Conservation (phyloP, 1,139 yeast genomes). For the Kurtzmaniella quercitrusa region DNA sequence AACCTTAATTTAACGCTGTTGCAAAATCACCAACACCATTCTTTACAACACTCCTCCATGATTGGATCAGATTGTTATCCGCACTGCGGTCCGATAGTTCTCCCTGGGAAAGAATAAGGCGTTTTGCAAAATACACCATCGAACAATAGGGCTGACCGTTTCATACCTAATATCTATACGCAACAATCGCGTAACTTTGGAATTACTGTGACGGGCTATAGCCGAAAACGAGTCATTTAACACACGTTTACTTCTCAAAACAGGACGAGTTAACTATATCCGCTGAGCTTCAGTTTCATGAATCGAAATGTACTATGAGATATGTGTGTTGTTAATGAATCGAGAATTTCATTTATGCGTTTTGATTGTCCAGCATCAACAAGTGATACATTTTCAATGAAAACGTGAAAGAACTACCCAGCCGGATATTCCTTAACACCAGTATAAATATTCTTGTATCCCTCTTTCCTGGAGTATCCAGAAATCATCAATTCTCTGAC, state of each 20-base stretch:
- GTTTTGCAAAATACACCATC: neutral
- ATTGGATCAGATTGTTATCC: no score
- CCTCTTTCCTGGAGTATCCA: no score
- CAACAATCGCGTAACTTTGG: no score
- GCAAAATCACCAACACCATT: neutral
- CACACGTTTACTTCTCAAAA: no score
- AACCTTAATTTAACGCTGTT: neutral
- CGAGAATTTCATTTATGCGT: neutral
- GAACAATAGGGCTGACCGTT: neutral
- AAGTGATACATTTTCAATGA: neutral
- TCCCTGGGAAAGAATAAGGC: no score
- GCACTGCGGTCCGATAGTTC: no score
- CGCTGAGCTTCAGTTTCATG: neutral
- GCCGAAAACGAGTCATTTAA: no score
- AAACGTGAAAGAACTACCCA: neutral
- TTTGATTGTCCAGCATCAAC: neutral
- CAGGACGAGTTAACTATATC: neutral
- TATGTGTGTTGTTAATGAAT: neutral
- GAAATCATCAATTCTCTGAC: neutral
- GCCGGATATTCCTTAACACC: no score
- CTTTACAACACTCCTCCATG: no score
- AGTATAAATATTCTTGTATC: no score
- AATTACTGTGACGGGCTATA: no score
- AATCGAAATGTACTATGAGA: neutral
- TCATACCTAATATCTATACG: no score